phyloP scores from a whole-genome alignment of 768 basidiomycete species.

The Macrolepiota fuliginosa region DNA sequence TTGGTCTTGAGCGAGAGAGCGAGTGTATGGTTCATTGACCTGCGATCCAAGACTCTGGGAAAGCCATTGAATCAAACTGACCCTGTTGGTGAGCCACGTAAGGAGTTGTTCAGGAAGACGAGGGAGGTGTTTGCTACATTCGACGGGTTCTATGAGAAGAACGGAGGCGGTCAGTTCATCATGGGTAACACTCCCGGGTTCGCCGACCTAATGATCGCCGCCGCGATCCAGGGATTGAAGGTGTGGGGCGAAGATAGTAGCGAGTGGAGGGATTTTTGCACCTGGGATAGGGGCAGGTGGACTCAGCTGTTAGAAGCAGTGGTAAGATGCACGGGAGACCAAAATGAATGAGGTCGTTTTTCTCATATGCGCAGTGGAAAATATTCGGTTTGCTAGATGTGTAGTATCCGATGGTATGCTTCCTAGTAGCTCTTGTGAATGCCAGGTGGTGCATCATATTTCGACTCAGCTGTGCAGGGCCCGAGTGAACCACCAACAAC shows the following conservation, averaged over 20 bases:
- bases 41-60: background rate
- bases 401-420: too few species aligned
- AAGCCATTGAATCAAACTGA: background rate
- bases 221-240: constrained; percentile 27
- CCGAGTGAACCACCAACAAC: too few species aligned
- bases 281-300: constrained; percentile 39
- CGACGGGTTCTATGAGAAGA: constrained; percentile 3
- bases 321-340: background rate
- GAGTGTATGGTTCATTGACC: background rate
- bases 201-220: constrained; percentile 36
- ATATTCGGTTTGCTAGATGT: too few species aligned
- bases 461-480: too few species aligned
- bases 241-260: constrained; percentile 29
- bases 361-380: too few species aligned
- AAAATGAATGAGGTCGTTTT: background rate
- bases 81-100: constrained; percentile 1
- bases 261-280: constrained; percentile 34
- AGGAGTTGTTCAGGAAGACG: background rate
- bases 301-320: constrained; percentile 19
- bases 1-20: background rate
- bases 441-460: too few species aligned
- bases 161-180: background rate
- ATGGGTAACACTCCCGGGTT: constrained; percentile 19
- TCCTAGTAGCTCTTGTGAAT: too few species aligned
- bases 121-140: constrained; percentile 1